phyloP scores from a whole-genome alignment of 2,329 filamentous ascomycete species.

The Amphichorda felina region DNA sequence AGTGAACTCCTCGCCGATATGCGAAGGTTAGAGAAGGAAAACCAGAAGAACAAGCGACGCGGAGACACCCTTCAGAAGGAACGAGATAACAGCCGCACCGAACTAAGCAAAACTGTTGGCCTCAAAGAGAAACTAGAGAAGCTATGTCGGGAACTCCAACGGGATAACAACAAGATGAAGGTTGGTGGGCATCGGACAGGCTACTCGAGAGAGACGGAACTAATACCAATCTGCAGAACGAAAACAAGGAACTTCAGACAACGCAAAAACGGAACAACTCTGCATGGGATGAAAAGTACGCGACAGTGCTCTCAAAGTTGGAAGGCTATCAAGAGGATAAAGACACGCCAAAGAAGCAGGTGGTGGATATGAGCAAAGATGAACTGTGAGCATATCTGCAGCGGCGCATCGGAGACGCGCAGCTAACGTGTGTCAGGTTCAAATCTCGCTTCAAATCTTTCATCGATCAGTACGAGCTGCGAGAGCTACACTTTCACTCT shows the following conservation, averaged over 20 bases:
- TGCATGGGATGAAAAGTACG: conserved; percentile 76
- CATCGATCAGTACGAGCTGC: conserved; percentile 91
- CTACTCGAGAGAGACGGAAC: neutral
- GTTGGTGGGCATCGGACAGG: conserved; percentile 42
- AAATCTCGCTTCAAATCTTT: conserved; percentile 88
- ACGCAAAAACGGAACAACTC: conserved; percentile 72
- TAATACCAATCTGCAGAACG: conserved; percentile 43
- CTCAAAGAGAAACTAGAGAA: conserved; percentile 97
- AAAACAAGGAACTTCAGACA: conserved; percentile 85
- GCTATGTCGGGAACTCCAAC: conserved; percentile 82
- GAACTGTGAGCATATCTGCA: conserved; percentile 53
- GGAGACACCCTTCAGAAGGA: conserved; percentile 93
- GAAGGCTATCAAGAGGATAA: conserved; percentile 83
- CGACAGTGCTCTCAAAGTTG: conserved; percentile 68
- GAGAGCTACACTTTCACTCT: conserved; percentile 88
- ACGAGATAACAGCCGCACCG: conserved; percentile 78
- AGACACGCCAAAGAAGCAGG: conserved; percentile 68
- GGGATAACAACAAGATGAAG: conserved; percentile 98
- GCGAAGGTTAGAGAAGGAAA: conserved; percentile 90
- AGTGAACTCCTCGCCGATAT: conserved; percentile 87
- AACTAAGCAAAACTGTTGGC: conserved; percentile 79
- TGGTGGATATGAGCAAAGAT: conserved; percentile 77
- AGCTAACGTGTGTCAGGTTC: conserved; percentile 36
- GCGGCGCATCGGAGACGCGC: neutral
- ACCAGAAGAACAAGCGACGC: conserved; percentile 90